These are phyloP conservation scores for Nicotiana otophora DNA, from an alignment of 257 asterid species.

Conservation along the genomic window DNA sequence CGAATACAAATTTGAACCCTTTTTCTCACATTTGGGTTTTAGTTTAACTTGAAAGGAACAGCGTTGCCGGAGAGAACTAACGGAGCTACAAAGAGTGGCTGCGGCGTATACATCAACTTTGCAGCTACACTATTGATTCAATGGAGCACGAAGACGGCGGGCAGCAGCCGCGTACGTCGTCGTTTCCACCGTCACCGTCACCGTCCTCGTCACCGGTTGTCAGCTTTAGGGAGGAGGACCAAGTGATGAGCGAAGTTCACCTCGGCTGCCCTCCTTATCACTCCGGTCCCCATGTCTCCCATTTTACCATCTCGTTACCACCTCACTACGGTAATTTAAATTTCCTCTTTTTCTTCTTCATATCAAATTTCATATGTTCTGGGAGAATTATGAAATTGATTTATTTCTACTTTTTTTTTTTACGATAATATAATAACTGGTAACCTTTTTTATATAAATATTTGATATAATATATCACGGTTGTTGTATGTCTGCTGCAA, in stretches of 20 bases:
- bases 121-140: background rate
- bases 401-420: background rate
- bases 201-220: background rate
- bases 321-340: slow-evolving; percentile 28
- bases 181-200: background rate
- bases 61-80: background rate
- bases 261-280: slow-evolving; percentile 82
- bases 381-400: background rate
- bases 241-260: slow-evolving; percentile 95
- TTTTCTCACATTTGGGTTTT: too few relatives aligned
- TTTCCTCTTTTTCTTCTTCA: background rate
- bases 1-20: too few relatives aligned
- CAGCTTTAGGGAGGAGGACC: slow-evolving; percentile 36
- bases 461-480: background rate
- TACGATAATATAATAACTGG: background rate
- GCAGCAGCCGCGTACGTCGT: slow-evolving; percentile 19
- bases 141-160: slow-evolving; percentile 28
- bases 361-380: background rate
- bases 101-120: background rate
- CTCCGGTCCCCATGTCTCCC: slow-evolving; percentile 58
- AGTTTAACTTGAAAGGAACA: too few relatives aligned
- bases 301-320: slow-evolving; percentile 57
- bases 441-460: background rate
- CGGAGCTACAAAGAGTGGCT: background rate
- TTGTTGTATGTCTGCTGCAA: background rate